phyloP scores from a whole-genome alignment of 441 rosid genomes.

The Euphorbia corollata region DNA sequence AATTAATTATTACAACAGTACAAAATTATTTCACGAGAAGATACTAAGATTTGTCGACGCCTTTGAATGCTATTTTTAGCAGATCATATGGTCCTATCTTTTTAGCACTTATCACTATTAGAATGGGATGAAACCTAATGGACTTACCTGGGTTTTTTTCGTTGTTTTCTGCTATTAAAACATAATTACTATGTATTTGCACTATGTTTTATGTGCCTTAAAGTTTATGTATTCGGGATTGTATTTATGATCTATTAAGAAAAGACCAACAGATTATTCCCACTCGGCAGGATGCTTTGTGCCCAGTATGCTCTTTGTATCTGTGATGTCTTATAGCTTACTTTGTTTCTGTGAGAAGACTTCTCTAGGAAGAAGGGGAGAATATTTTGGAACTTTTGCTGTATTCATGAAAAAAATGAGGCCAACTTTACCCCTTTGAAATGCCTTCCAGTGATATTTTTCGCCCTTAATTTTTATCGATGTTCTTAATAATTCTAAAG shows the following conservation, averaged over 20 bases:
- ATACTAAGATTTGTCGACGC: not conserved
- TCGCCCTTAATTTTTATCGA: not conserved
- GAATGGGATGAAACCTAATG: not conserved
- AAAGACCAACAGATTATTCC: not conserved
- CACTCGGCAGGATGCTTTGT: not conserved
- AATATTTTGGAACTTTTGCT: not conserved
- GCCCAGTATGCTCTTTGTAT: not conserved
- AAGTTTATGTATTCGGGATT: not conserved
- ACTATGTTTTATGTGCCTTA: not conserved
- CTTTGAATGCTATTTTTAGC: not conserved
- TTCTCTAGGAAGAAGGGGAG: not conserved
- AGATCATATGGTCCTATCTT: not conserved
- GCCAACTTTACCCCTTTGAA: not conserved
- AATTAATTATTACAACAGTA: not conserved
- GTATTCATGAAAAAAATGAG: not conserved
- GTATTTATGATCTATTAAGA: not conserved
- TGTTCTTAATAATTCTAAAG: not conserved
- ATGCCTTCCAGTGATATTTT: not conserved
- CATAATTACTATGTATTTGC: not conserved
- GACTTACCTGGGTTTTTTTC: not conserved
- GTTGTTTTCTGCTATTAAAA: too few relatives aligned
- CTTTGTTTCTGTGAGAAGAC: not conserved
- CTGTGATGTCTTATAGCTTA: not conserved
- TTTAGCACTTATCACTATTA: not conserved
- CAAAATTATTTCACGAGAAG: not conserved